Evolutionary conservation across 2,329 filamentous ascomycete genomes (phyloP).

Genomic region (Fusarium buxicola): DNA sequence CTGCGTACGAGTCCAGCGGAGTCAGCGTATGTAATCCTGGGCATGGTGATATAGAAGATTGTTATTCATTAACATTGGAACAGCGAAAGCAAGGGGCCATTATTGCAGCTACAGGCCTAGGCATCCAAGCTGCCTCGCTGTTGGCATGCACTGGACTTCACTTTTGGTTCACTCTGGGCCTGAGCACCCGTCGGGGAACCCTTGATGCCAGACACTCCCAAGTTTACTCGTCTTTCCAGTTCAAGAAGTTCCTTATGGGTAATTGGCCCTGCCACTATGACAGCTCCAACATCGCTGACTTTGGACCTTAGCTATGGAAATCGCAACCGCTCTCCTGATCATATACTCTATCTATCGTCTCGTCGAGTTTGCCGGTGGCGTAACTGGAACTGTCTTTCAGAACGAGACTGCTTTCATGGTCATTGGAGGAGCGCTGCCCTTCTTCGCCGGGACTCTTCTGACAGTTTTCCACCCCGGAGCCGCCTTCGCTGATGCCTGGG

Average conservation of each 20-base stretch:
- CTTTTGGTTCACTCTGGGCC: conserved; percentile 55
- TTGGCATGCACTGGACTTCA: conserved; percentile 54
- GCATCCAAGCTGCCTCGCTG: conserved; percentile 57
- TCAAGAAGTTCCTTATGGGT: conserved; percentile 60
- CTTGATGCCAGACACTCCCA: conserved; percentile 54
- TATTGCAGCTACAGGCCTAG: conserved; percentile 59
- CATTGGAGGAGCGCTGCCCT: conserved; percentile 55
- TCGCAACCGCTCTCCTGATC: conserved; percentile 53
- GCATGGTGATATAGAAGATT: background rate
- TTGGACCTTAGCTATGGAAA: conserved; percentile 50
- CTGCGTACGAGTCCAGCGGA: conserved; percentile 50
- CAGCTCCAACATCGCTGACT: conserved; percentile 16
- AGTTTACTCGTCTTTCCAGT: conserved; percentile 57
- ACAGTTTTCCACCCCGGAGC: conserved; percentile 53
- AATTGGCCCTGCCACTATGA: conserved; percentile 32
- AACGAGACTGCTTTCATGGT: conserved; percentile 54
- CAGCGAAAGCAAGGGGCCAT: conserved; percentile 51
- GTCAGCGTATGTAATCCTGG: conserved; percentile 51
- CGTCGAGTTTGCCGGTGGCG: conserved; percentile 53
- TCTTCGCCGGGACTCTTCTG: conserved; percentile 52
- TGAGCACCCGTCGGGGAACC: conserved; percentile 52
- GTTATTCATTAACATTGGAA: conserved; percentile 29
- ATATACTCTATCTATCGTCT: conserved; percentile 56
- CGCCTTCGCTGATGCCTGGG: conserved; percentile 56
- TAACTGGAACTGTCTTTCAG: conserved; percentile 51